Percentiles rank a stretch among this genome's conserved stretches.
These are phyloP conservation scores for Phytophthora crassamura DNA, from an alignment of 352 stramenopile species.

Conservation along the genomic window DNA sequence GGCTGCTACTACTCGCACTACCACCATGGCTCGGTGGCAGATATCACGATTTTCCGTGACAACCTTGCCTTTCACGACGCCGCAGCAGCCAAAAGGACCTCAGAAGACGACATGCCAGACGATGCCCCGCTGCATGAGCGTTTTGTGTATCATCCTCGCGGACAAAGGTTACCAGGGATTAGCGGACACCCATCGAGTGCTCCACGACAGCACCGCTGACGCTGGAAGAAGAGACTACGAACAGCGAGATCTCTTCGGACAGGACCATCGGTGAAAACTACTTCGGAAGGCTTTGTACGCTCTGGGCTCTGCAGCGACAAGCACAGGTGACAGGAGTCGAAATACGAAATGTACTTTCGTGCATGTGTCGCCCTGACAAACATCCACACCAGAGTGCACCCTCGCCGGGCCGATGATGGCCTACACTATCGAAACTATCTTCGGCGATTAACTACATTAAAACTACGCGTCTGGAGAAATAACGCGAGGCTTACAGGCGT, in stretches of 20 bases:
- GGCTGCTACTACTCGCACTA: not conserved
- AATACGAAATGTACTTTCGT: slow-evolving; percentile 16
- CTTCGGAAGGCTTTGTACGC: no score
- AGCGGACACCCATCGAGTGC: no score
- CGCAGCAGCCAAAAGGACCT: not conserved
- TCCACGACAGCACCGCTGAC: no score
- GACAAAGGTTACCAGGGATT: no score
- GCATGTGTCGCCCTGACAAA: slow-evolving; percentile 18
- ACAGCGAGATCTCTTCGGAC: no score
- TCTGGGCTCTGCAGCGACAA: no score
- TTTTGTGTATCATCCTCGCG: not conserved
- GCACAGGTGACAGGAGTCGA: slow-evolving; percentile 2
- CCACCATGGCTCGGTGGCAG: not conserved
- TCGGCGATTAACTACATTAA: no score
- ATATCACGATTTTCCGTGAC: slow-evolving; percentile 6
- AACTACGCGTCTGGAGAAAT: no score
- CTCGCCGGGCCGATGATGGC: slow-evolving; percentile 5
- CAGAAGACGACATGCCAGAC: not conserved
- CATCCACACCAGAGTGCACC: not conserved
- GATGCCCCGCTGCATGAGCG: not conserved
- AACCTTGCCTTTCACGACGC: slow-evolving; percentile 7
- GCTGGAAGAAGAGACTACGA: no score
- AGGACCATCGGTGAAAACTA: no score
- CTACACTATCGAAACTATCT: not conserved
- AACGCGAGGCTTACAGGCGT: no score